These are phyloP conservation scores for Myxozyma neotropica DNA, from an alignment of 805 yeast genomes.

Conservation along the genomic window DNA sequence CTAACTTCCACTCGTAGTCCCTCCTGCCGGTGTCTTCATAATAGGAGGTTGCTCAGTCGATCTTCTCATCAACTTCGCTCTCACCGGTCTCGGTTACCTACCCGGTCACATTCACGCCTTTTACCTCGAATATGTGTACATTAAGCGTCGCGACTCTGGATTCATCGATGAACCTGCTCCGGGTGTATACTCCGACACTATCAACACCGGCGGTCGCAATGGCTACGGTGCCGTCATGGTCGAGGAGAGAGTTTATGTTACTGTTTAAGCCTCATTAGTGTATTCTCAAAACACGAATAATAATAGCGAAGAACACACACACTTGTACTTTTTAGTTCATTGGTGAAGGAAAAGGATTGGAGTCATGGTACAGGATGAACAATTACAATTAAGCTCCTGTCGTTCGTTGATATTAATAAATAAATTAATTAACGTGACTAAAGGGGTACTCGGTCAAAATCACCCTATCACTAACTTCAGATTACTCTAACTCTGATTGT, in stretches of 20 bases:
- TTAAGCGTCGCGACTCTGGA: slow-evolving; percentile 28
- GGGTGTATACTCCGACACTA: slow-evolving; percentile 30
- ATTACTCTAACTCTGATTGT: no score
- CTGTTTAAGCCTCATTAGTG: neutral
- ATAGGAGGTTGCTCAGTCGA: slow-evolving; percentile 52
- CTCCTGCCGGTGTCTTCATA: slow-evolving; percentile 32
- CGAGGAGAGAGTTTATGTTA: slow-evolving; percentile 17
- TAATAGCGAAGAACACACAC: no score
- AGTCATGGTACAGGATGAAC: no score
- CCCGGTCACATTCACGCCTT: slow-evolving; percentile 51
- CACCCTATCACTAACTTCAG: no score
- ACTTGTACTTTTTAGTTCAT: no score
- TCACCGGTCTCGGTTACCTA: slow-evolving; percentile 59
- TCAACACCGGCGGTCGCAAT: slow-evolving; percentile 32
- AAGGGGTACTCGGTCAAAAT: no score
- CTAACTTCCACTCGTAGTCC: slow-evolving; percentile 16
- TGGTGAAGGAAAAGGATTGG: no score
- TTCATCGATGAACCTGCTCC: slow-evolving; percentile 26
- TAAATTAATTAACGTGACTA: no score
- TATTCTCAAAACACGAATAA: neutral
- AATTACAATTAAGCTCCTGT: no score
- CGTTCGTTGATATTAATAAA: no score
- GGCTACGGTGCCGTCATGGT: slow-evolving; percentile 31
- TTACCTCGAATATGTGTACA: slow-evolving; percentile 31
- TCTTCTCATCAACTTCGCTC: slow-evolving; percentile 53